These are phyloP conservation scores for Symbiodinium pilosum DNA, from an alignment of 73 alveolate genomes.

Conservation along the genomic window DNA sequence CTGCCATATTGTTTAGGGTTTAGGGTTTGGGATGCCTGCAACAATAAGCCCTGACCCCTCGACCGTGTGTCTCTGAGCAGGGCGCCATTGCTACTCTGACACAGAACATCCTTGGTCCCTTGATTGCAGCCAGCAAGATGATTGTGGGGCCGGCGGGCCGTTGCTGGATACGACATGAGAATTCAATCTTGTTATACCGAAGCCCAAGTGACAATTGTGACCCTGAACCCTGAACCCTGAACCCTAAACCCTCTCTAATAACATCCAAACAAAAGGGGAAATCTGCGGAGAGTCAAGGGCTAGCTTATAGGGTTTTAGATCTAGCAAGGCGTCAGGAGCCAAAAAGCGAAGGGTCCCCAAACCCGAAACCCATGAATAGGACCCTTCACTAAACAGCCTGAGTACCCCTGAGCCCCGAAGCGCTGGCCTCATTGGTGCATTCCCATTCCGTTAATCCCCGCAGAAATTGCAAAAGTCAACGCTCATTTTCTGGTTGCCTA, in stretches of 20 bases:
- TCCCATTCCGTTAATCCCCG: no score
- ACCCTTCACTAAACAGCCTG: no score
- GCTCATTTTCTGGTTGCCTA: no score
- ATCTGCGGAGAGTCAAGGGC: no score
- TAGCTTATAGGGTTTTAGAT: no score
- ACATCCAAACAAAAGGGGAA: no score
- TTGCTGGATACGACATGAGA: background rate
- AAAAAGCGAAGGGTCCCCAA: no score
- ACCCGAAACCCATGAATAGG: background rate
- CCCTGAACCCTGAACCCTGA: background rate
- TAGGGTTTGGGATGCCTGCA: background rate
- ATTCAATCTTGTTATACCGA: background rate
- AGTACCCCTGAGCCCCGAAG: no score
- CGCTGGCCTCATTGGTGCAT: no score
- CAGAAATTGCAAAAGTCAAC: no score
- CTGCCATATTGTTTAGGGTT: no score
- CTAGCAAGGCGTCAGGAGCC: no score
- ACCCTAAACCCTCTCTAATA: background rate
- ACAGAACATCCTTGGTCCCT: constrained; percentile 45
- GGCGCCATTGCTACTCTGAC: constrained; percentile 78
- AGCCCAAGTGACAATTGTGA: background rate
- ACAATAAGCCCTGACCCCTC: background rate
- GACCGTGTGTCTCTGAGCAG: background rate
- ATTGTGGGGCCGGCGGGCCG: background rate
- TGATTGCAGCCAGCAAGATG: background rate